phyloP scores from a whole-genome alignment of 2,329 filamentous ascomycete genomes.

The Botrytis porri region DNA sequence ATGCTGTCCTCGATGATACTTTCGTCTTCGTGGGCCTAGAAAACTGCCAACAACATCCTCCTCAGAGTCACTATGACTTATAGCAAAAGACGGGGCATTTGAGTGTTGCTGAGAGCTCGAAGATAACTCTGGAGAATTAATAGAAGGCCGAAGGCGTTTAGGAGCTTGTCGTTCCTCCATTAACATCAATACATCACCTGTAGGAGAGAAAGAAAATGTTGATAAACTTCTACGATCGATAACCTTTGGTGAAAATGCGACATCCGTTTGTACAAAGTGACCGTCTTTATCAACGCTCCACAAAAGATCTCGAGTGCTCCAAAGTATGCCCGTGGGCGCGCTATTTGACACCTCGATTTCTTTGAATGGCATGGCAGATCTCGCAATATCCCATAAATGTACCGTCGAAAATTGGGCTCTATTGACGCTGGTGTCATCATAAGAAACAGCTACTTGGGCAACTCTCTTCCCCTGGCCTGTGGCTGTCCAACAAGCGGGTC shows the following conservation, averaged over 20 bases:
- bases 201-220: constrained; percentile 57
- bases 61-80: constrained; percentile 62
- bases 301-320: constrained; percentile 62
- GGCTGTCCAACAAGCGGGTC: constrained; percentile 64
- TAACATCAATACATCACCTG: constrained; percentile 59
- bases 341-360: constrained; percentile 59
- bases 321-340: constrained; percentile 57
- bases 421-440: constrained; percentile 55
- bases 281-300: constrained; percentile 65
- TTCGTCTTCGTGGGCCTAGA: constrained; percentile 47
- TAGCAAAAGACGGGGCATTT: constrained; percentile 49
- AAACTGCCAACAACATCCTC: constrained; percentile 62
- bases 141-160: constrained; percentile 43
- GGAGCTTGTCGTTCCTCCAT: constrained; percentile 55
- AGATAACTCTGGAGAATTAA: constrained; percentile 31
- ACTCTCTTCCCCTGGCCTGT: constrained; percentile 57
- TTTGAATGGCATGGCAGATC: constrained; percentile 65
- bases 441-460: constrained; percentile 60
- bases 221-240: constrained; percentile 62
- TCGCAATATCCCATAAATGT: constrained; percentile 67
- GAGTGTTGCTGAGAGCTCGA: constrained; percentile 42
- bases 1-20: constrained; percentile 43
- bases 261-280: constrained; percentile 61
- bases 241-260: constrained; percentile 60
- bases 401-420: constrained; percentile 56